phyloP scores from a whole-genome alignment of 2,329 filamentous ascomycete species.

The Xylariaceae sp. region DNA sequence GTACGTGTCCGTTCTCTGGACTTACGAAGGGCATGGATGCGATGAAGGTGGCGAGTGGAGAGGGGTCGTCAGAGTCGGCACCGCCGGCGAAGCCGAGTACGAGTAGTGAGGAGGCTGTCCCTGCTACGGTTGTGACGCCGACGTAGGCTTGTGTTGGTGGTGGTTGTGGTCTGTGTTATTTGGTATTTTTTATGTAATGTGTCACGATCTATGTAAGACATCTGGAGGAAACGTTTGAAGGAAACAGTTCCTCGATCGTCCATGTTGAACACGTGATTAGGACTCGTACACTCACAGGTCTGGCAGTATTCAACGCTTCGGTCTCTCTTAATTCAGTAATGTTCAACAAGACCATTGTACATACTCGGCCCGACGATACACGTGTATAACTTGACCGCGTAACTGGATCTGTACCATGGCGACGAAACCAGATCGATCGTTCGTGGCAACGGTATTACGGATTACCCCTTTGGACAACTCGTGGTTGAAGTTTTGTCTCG shows the following conservation, averaged over 20 bases:
- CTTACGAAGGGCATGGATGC: constrained; percentile 11
- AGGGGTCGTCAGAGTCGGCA: neutral
- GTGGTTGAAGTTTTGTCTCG: neutral
- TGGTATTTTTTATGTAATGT: neutral
- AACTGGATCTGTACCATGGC: neutral
- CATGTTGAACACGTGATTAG: neutral
- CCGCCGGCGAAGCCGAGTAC: neutral
- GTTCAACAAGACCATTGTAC: neutral
- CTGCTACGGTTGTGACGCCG: neutral
- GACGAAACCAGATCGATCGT: neutral
- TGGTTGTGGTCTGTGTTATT: too few species aligned
- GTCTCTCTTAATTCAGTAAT: neutral
- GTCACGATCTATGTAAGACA: neutral
- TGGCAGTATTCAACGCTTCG: neutral
- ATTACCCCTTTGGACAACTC: neutral
- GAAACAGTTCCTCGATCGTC: neutral
- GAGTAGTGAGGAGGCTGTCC: neutral
- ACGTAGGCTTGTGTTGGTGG: too few species aligned
- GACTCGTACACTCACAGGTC: neutral
- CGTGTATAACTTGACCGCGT: neutral
- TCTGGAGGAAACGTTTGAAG: neutral
- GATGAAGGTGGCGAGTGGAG: constrained; percentile 2
- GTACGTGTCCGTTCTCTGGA: constrained; percentile 25
- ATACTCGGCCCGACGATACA: constrained; percentile 3
- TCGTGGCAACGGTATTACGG: neutral